phyloP scores from a whole-genome alignment of 768 basidiomycete species.

The Crassisporium funariophilum region DNA sequence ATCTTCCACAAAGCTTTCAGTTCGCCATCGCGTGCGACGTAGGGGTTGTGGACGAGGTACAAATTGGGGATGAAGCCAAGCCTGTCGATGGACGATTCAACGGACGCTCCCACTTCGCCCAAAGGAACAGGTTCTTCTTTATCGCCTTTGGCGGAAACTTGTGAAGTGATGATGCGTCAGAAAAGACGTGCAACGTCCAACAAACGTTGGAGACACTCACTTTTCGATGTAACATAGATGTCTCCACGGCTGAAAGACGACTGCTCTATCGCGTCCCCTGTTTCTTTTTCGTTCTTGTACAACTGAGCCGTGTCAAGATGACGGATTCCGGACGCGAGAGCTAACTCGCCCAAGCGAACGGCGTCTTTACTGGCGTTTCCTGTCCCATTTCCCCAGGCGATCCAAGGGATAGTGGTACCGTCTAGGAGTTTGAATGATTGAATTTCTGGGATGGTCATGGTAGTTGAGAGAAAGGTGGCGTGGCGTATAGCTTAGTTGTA shows the following conservation, averaged over 20 bases:
- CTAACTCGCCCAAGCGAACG: slow-evolving; percentile 28
- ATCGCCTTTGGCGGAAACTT: slow-evolving; percentile 14
- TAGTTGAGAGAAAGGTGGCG: too few relatives aligned
- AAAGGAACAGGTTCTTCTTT: slow-evolving; percentile 26
- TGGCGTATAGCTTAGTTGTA: too few relatives aligned
- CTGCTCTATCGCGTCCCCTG: slow-evolving; percentile 39
- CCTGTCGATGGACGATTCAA: slow-evolving; percentile 49
- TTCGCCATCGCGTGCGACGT: slow-evolving; percentile 26
- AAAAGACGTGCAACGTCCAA: not conserved
- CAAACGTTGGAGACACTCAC: slow-evolving; percentile 17
- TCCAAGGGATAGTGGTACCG: slow-evolving; percentile 45
- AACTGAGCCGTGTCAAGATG: slow-evolving; percentile 57
- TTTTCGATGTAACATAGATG: slow-evolving; percentile 53
- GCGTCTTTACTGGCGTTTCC: slow-evolving; percentile 34
- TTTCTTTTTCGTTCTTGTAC: slow-evolving; percentile 47
- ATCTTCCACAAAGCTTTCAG: slow-evolving; percentile 46
- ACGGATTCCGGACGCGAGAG: slow-evolving; percentile 44
- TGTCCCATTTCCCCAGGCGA: slow-evolving; percentile 52
- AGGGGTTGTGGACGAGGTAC: slow-evolving; percentile 53
- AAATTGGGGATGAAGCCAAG: slow-evolving; percentile 52
- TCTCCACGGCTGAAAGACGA: slow-evolving; percentile 37
- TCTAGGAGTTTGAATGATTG: slow-evolving; percentile 29
- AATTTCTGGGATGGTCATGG: slow-evolving; percentile 13
- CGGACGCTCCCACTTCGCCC: slow-evolving; percentile 37
- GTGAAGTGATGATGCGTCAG: not conserved